Conservation (phyloP, 2,329 filamentous ascomycete species). For the Colletotrichum orbiculare region DNA sequence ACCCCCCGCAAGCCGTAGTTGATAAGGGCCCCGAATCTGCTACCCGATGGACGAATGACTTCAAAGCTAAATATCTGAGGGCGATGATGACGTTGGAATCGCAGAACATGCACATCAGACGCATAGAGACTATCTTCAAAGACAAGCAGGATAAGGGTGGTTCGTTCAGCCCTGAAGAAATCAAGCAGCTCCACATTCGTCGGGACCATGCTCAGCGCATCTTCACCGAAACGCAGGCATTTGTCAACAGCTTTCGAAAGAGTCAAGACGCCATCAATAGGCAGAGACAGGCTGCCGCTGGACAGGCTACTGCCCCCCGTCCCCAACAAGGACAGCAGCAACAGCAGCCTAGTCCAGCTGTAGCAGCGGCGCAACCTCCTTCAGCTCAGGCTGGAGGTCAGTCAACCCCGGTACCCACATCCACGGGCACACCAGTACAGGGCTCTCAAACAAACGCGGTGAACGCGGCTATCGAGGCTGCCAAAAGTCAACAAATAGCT, state of each 20-base stretch:
- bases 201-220: slow-evolving; percentile 57
- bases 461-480: slow-evolving; percentile 57
- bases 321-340: slow-evolving; percentile 39
- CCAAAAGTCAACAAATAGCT: slow-evolving; percentile 55
- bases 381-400: slow-evolving; percentile 42
- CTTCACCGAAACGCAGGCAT: slow-evolving; percentile 59
- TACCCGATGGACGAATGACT: slow-evolving; percentile 59
- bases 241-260: slow-evolving; percentile 59
- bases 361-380: slow-evolving; percentile 27
- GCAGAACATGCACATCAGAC: slow-evolving; percentile 52
- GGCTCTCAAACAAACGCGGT: slow-evolving; percentile 45
- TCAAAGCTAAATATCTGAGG: slow-evolving; percentile 58
- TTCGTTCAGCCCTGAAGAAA: slow-evolving; percentile 58
- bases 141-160: slow-evolving; percentile 56
- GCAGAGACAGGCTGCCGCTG: slow-evolving; percentile 38
- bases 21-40: slow-evolving; percentile 57
- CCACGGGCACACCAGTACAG: background rate
- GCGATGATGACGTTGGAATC: slow-evolving; percentile 63
- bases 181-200: slow-evolving; percentile 55
- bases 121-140: slow-evolving; percentile 55
- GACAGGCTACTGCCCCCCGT: slow-evolving; percentile 14
- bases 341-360: slow-evolving; percentile 40
- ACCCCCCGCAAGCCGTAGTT: slow-evolving; percentile 51
- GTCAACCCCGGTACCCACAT: slow-evolving; percentile 27
- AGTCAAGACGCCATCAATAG: slow-evolving; percentile 52